Evolutionary conservation across 345 rosid species (phyloP), one percentile per base, ranked within the genome.

Genomic region (Populus davidiana): DNA sequence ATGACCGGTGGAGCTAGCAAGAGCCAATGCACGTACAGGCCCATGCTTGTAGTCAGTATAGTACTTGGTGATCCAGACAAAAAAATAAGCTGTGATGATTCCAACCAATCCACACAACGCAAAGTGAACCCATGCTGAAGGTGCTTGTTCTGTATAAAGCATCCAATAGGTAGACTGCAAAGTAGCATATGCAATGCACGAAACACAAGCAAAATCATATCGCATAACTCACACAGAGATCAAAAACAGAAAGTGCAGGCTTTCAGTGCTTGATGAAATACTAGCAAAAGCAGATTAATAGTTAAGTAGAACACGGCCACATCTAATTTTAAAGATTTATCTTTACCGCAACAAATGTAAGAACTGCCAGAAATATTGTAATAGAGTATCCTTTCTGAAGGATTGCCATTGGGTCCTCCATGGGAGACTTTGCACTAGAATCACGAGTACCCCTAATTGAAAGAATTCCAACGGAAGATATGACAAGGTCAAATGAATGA

Each of bases 1-100:
- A 83, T 96, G 99, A 73, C 99, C 98, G 0, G 98, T 91, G 72
- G 99, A 87, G 88, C 99, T 96, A 50, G 99, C 85, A 77, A 96
- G 97, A 72, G 99, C 99, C 87, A 96, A 86, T 4, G 89, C 72
- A 29, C 97, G 94, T 27, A 94, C 98, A 66, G 99, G 99, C 83
- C 89, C 99, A 78, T 96, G 89, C 90, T 96, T 96, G 87, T 96
- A 96, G 85, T 96, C 97, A 35, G 99, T 96, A 78, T 96, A 96
- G 85, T 93, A 96, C 89, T 90, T 88, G 83, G 98, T 90, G 86
- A 94, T 94, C 89, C 93, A 89, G 81, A 96, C 98, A 85, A 94
- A 96, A 64, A 75, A 59, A 85, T 96, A 96, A 52, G 98, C 99
- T 36, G 99, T 96, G 81, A 90, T 88, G 78, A 96, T 96, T 65